A percentile compares a stretch with the other conserved stretches of the same genome.
These are phyloP conservation scores for Suillus tomentosus DNA, from an alignment of 768 basidiomycete species.

Conservation along the genomic window DNA sequence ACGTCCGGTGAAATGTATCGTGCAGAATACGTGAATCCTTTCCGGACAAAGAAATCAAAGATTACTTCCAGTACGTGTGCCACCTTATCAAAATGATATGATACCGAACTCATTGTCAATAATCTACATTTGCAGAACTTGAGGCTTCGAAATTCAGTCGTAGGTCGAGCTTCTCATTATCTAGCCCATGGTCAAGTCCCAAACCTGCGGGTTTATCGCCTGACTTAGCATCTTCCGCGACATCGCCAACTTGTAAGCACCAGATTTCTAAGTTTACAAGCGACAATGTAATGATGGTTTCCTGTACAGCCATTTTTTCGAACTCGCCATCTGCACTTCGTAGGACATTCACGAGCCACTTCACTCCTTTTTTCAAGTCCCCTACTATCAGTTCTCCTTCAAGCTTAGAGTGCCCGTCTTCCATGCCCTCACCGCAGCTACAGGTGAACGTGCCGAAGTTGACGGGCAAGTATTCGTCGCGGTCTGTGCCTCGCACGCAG, in stretches of 20 bases:
- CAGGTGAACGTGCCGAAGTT: conserved; percentile 18
- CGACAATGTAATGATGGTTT: neutral
- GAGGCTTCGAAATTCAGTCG: conserved; percentile 7
- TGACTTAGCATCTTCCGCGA: neutral
- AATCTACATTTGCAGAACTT: neutral
- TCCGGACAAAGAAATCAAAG: conserved; percentile 19
- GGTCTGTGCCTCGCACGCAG: conserved; percentile 35
- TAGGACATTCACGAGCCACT: conserved; percentile 18
- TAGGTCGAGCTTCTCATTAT: neutral
- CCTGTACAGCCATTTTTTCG: neutral
- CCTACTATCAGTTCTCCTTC: conserved; percentile 18
- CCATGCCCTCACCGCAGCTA: neutral
- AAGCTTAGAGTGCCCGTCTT: conserved; percentile 6
- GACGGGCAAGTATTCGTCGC: conserved; percentile 23
- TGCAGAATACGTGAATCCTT: conserved; percentile 20
- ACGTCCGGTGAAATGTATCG: conserved; percentile 15
- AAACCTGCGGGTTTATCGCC: neutral
- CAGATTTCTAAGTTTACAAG: neutral
- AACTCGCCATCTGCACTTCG: conserved; percentile 9
- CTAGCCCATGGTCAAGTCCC: conserved; percentile 9
- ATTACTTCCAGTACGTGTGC: conserved; percentile 9
- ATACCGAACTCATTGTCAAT: too few relatives aligned
- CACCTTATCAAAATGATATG: neutral
- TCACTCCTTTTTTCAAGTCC: conserved; percentile 28
- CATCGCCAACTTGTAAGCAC: conserved; percentile 3